These are phyloP conservation scores for Paramecium sexaurelia DNA, from an alignment of 73 alveolate genomes.

Conservation along the genomic window DNA sequence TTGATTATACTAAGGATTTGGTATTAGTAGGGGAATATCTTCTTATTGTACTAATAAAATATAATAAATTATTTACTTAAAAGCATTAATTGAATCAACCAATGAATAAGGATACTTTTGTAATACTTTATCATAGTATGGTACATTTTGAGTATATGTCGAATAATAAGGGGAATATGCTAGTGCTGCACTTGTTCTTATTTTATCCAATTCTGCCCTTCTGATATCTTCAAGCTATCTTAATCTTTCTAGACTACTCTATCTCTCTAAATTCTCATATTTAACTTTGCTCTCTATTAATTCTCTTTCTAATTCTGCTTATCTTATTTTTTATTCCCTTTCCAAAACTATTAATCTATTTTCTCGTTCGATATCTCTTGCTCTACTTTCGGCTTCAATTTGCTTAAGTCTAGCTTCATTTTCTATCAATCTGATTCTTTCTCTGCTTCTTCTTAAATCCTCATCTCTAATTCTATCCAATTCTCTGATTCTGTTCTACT, in stretches of 20 bases:
- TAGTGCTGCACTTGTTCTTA: background rate
- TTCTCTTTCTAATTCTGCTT: conserved; percentile 14
- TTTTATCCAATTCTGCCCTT: background rate
- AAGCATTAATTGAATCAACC: background rate
- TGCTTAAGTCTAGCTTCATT: conserved; percentile 7
- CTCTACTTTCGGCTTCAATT: conserved; percentile 1
- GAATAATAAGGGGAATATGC: background rate
- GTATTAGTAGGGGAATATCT: background rate
- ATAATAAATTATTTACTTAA: background rate
- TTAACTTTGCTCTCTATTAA: background rate
- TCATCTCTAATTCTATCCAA: conserved; percentile 1
- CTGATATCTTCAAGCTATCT: background rate
- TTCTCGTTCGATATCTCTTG: conserved; percentile 25
- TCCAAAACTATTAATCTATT: conserved; percentile 15
- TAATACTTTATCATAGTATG: background rate
- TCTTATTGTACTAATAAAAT: background rate
- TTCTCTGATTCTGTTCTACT: conserved; percentile 7
- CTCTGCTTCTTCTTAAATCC: conserved; percentile 43
- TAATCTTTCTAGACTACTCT: background rate
- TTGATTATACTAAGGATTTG: background rate
- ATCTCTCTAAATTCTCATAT: background rate
- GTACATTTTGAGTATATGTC: background rate
- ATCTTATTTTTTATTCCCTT: conserved; percentile 15
- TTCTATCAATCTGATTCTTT: background rate
- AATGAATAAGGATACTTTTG: background rate